phyloP scores from a whole-genome alignment of 2,329 filamentous ascomycete genomes.

The Alternaria gansuensis region DNA sequence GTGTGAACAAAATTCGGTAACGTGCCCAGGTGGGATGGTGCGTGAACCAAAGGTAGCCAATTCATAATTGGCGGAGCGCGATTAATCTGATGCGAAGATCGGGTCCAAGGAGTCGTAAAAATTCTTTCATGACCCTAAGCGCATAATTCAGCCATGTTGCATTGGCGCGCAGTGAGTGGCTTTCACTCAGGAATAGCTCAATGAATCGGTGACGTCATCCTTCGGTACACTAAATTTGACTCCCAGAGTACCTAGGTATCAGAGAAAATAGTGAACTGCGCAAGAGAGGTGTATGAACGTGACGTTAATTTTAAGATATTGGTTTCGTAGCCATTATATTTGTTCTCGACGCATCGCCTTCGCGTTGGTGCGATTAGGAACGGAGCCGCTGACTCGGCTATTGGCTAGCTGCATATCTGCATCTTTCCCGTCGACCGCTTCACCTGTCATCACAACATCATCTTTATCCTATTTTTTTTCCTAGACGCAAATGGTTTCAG shows the following conservation, averaged over 20 bases:
- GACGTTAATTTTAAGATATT: background rate
- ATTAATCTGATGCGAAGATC: background rate
- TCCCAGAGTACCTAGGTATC: background rate
- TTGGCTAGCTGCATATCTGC: slow-evolving; percentile 18
- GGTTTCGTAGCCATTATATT: background rate
- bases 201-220: slow-evolving; percentile 2
- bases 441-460: slow-evolving; percentile 29
- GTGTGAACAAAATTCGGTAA: background rate
- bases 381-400: slow-evolving; percentile 10
- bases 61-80: background rate
- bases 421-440: slow-evolving; percentile 18
- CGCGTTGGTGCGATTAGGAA: background rate
- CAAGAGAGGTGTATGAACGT: background rate
- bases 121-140: background rate
- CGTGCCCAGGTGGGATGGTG: background rate
- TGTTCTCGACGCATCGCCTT: slow-evolving; percentile 7
- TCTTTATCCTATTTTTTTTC: slow-evolving; percentile 5
- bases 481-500: slow-evolving; percentile 43
- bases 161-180: background rate
- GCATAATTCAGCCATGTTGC: background rate
- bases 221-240: background rate
- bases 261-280: background rate
- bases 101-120: background rate
- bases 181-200: background rate
- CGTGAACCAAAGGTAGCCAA: background rate